A percentile compares a stretch with the other conserved stretches of the same genome.
Evolutionary conservation across 495 filamentous ascomycete species (phyloP).

Genomic region (Neurospora sublineolata): DNA sequence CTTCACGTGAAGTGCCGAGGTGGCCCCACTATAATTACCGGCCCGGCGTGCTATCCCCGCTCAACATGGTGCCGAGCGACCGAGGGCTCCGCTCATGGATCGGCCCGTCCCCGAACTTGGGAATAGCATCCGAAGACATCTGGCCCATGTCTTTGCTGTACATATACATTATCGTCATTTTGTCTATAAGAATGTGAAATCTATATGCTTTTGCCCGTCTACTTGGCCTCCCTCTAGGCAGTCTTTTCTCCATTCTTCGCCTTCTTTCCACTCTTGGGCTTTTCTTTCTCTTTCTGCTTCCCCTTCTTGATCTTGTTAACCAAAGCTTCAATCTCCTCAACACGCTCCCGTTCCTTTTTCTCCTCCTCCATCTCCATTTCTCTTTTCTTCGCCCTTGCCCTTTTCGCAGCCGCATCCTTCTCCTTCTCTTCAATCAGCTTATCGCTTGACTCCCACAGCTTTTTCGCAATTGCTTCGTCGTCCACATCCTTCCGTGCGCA

Average conservation of each 20-base stretch:
- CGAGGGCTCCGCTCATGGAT: neutral
- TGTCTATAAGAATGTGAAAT: neutral
- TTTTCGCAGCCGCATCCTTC: conserved; percentile 71
- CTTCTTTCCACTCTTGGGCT: conserved; percentile 12
- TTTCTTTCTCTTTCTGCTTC: conserved; percentile 25
- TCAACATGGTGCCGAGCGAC: neutral
- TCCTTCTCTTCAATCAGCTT: conserved; percentile 72
- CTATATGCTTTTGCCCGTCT: neutral
- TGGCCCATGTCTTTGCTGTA: neutral
- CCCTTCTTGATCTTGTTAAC: conserved; percentile 29
- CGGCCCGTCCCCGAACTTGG: neutral
- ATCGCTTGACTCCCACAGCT: conserved; percentile 82
- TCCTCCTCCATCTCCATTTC: conserved; percentile 31
- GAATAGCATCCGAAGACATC: neutral
- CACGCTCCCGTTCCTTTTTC: conserved; percentile 27
- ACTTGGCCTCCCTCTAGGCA: conserved; percentile 4
- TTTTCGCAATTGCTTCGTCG: conserved; percentile 66
- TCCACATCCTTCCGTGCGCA: conserved; percentile 61
- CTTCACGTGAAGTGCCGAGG: conserved; percentile 16
- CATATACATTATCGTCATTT: neutral
- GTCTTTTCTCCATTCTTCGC: conserved; percentile 10
- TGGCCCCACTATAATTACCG: conserved; percentile 5
- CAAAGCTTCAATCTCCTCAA: conserved; percentile 33
- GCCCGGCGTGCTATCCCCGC: conserved; percentile 3
- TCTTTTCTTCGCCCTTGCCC: conserved; percentile 44